Evolutionary conservation across 2,329 filamentous ascomycete species (phyloP), one percentile per base, ranked within the genome.

Genomic region (Neopestalotiopsis sp.): DNA sequence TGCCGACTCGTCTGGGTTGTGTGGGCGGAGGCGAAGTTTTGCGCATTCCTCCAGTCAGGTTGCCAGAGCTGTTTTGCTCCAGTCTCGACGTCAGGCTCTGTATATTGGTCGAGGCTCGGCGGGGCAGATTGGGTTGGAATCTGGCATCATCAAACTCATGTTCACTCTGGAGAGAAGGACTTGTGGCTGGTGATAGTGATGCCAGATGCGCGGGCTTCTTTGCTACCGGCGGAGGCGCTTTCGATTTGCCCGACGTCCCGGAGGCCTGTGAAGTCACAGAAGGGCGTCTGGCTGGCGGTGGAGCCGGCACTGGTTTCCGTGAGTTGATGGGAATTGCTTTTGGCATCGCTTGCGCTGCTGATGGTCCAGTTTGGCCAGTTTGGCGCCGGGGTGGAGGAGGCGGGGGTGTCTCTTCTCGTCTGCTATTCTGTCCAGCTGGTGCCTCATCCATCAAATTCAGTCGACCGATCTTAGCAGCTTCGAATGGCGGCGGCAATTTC

Each of bases 171-270:
- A 70, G 60, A 6, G 72, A 71, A 40, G 76, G 73, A 69, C 72
- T 78, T 49, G 68, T 72, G 3, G 76, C 71, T 6, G 78, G 79
- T 13, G 75, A 78, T 14, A 75, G 73, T 12, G 78, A 78, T 17
- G 80, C 73, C 4, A 90, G 82, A 71, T 89, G 87, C 2, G 86
- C 83, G 1, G 90, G 90, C 74, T 92, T 92, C 76, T 84, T 88
- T 28, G 90, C 90, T 64, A 92, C 77, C 61, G 83, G 83, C 61
- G 85, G 82, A 10, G 76, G 75, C 2, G 72, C 76, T 62, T 75
- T 77, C n/a, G 75, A 74, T 65, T 74, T 74, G n/a, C 34, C 71
- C 2, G 75, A 72, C 1, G 59, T 64, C n/a, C 40, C 72, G 2
- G 75, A 72, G 2, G 61, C 60, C 56, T 73, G 71, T 24, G 76